Evolutionary conservation across 176 grass and related monocot genomes (phyloP), one percentile per base, ranked within the genome.

Genomic region (Microstegium vimineum): DNA sequence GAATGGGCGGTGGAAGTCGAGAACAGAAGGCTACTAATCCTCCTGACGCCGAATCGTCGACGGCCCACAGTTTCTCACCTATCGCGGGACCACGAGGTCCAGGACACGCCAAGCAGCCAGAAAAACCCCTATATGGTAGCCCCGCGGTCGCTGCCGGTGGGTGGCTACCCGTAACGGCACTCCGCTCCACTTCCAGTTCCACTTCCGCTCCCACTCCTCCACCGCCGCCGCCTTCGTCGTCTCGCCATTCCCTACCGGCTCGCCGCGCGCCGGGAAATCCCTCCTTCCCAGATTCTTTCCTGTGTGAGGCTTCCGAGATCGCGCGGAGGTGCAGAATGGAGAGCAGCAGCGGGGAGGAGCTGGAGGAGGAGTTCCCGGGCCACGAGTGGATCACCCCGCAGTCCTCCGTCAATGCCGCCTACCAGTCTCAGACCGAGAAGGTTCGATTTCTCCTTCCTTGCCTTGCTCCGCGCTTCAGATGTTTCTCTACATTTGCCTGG

Each of bases 331-430:
- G 67, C 82, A 42, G 73, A 25, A 95, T 95, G 96, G 90, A 95
- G 87, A 95, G 95, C 92, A 98, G 93, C 87, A 94, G 92, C 71
- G 96, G 91, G 86, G 96, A 98, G 52, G 91, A 95, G 46, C 89
- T 87, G 87, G 92, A 91, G 34, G 92, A 91, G 63, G 84, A 93
- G 76, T 98, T 88, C 77, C 87, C 88, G 38, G 82, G 93, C 38
- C 93, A 95, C 80, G 96, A 98, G 75, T 98, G 93, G 96, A 98
- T 98, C 84, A 98, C 96, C 36, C 96, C 90, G 23, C 96, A 98
- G 90, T 95, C 93, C 67, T 95, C 90, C 78, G 82, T 98, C 96
- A 89, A 79, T 82, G 90, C 96, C 82, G 87, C 89, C 62, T 98
- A 93, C 80, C 96, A 95, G 54, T 98, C 96, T 54, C 76, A 91